A percentile compares a stretch with the other conserved stretches of the same genome.
Evolutionary conservation across 148 eudicot genomes (phyloP).

Genomic region (Rhododendron ferrugineum): DNA sequence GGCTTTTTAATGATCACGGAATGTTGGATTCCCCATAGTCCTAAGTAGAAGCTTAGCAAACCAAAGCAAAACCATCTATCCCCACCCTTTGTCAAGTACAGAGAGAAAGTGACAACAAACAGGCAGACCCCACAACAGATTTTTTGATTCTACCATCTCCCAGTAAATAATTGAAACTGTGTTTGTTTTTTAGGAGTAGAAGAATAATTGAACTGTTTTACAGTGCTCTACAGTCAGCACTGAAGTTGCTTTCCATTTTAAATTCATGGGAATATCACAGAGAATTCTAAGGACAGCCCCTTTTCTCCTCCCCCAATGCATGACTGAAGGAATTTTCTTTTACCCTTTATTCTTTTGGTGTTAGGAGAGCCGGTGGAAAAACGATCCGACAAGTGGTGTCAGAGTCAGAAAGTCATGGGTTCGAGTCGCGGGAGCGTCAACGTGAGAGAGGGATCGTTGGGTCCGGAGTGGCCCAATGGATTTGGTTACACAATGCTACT

Average conservation of each 20-base stretch:
- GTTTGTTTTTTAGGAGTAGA: background rate
- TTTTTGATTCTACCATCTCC: background rate
- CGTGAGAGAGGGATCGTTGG: no score
- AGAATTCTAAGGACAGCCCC: constrained; percentile 10
- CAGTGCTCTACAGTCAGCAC: constrained; percentile 37
- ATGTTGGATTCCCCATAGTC: constrained; percentile 32
- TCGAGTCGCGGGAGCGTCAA: no score
- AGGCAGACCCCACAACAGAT: constrained; percentile 1
- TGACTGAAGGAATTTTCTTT: constrained; percentile 50
- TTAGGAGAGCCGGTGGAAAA: no score
- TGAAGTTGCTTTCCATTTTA: constrained; percentile 15
- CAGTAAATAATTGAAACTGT: background rate
- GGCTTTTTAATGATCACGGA: constrained; percentile 22
- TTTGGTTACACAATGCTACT: no score
- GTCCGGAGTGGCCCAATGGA: no score
- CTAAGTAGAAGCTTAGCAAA: constrained; percentile 15
- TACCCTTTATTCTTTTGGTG: background rate
- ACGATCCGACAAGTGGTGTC: no score
- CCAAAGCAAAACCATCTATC: constrained; percentile 13
- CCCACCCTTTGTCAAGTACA: background rate
- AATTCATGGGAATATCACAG: constrained; percentile 11
- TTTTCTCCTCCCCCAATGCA: constrained; percentile 31
- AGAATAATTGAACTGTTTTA: background rate
- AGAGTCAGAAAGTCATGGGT: no score
- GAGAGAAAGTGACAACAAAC: background rate